Conservation (phyloP, 805 yeast genomes). For the Torulaspora delbrueckii region DNA sequence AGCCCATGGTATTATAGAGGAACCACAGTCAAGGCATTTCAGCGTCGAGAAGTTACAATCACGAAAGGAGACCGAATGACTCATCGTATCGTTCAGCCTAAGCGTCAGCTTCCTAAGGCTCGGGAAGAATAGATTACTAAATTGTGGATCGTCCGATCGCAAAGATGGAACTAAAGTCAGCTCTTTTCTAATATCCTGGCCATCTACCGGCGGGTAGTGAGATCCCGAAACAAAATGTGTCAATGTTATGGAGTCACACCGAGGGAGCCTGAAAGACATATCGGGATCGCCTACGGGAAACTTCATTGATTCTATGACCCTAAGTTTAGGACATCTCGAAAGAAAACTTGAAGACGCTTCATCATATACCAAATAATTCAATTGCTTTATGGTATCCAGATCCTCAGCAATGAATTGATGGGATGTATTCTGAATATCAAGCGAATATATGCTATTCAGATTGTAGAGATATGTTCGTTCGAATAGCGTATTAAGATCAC, state of each 20-base stretch:
- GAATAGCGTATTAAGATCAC: conserved; percentile 26
- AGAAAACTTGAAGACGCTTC: conserved; percentile 13
- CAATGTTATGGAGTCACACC: conserved; percentile 21
- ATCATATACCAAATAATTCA: conserved; percentile 10
- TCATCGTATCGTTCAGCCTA: conserved; percentile 4
- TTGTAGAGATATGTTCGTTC: conserved; percentile 23
- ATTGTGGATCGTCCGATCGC: conserved; percentile 17
- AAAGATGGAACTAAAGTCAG: conserved; percentile 18
- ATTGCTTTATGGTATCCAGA: conserved; percentile 18
- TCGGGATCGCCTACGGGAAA: conserved; percentile 15
- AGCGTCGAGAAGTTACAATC: conserved; percentile 21
- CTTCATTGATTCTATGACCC: conserved; percentile 18
- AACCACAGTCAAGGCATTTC: conserved; percentile 11
- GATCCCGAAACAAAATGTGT: conserved; percentile 18
- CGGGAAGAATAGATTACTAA: conserved; percentile 18
- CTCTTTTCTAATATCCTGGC: conserved; percentile 12
- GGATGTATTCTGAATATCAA: conserved; percentile 16
- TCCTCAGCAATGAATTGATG: conserved; percentile 18
- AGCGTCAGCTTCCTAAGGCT: conserved; percentile 13
- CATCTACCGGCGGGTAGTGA: conserved; percentile 22
- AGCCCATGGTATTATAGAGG: conserved; percentile 22
- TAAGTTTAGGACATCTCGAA: conserved; percentile 17
- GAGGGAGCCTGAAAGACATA: conserved; percentile 17
- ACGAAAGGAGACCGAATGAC: conserved; percentile 13
- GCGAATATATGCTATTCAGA: conserved; percentile 19